phyloP scores from a whole-genome alignment of 106 monocot species.

The Acanthochlamys bracteata region DNA sequence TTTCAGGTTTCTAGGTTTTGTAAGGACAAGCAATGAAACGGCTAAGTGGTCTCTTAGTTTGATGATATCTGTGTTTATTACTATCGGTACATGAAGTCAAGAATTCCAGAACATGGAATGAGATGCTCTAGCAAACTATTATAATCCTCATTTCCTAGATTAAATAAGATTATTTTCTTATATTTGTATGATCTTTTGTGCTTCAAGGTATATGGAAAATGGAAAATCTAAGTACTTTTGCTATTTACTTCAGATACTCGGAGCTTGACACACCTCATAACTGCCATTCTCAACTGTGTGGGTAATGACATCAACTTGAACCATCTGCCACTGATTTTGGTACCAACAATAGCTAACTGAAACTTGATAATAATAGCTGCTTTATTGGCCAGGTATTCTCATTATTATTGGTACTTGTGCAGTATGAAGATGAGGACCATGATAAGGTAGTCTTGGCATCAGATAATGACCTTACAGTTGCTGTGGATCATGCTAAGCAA shows the following conservation, averaged over 20 bases:
- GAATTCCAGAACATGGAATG: no score
- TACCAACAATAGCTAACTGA: background rate
- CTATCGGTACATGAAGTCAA: background rate
- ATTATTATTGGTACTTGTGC: background rate
- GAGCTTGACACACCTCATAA: conserved; percentile 10
- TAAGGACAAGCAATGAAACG: no score
- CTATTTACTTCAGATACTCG: conserved; percentile 5
- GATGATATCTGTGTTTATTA: background rate
- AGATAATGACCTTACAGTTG: conserved; percentile 11
- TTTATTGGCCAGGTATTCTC: background rate
- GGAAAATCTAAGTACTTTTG: background rate
- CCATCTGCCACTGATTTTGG: conserved; percentile 16
- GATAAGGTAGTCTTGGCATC: conserved; percentile 11
- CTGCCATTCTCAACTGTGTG: conserved; percentile 3
- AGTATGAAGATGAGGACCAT: conserved; percentile 19
- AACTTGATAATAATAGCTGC: background rate
- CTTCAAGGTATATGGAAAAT: background rate
- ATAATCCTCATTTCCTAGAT: no score
- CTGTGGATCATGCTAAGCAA: conserved; percentile 13
- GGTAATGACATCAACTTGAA: conserved; percentile 4
- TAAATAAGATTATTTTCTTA: background rate
- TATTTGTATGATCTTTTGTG: background rate
- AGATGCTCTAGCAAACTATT: no score
- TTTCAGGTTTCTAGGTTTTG: no score
- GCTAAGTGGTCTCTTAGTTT: no score